Conservation (phyloP, 2,329 filamentous ascomycete species). For the Gaeumannomyces sp. region DNA sequence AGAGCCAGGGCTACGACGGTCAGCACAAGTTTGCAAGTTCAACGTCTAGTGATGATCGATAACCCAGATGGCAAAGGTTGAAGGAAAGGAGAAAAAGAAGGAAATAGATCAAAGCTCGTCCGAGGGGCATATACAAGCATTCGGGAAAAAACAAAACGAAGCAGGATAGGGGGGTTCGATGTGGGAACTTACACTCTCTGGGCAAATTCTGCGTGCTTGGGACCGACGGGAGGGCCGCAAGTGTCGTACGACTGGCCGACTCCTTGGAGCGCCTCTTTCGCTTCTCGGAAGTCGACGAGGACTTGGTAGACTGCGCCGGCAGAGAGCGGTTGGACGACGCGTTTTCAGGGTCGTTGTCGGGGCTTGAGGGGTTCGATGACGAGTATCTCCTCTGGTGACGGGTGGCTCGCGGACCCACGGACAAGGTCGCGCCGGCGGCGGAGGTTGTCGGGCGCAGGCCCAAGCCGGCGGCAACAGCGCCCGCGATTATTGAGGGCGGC, state of each 20-base stretch:
- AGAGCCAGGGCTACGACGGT: slow-evolving; percentile 67
- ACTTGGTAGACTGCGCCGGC: slow-evolving; percentile 39
- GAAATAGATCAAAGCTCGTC: neutral
- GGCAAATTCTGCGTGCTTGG: slow-evolving; percentile 69
- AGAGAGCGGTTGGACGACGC: slow-evolving; percentile 44
- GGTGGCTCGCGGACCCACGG: slow-evolving; percentile 29
- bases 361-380: slow-evolving; percentile 56
- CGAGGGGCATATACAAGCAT: neutral
- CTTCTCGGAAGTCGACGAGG: slow-evolving; percentile 41
- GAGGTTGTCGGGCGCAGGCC: slow-evolving; percentile 27
- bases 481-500: slow-evolving; percentile 38
- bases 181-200: slow-evolving; percentile 49
- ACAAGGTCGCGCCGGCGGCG: slow-evolving; percentile 26
- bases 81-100: neutral
- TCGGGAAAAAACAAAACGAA: slow-evolving; percentile 9
- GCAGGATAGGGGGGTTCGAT: neutral
- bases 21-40: slow-evolving; percentile 19
- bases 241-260: slow-evolving; percentile 19
- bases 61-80: neutral
- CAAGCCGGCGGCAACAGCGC: slow-evolving; percentile 33
- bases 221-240: slow-evolving; percentile 58
- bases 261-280: slow-evolving; percentile 55
- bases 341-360: slow-evolving; percentile 49
- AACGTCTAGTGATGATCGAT: neutral
- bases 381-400: slow-evolving; percentile 50